Evolutionary conservation across 2,329 filamentous ascomycete species (phyloP).

Genomic region (Grosmannia serpens): DNA sequence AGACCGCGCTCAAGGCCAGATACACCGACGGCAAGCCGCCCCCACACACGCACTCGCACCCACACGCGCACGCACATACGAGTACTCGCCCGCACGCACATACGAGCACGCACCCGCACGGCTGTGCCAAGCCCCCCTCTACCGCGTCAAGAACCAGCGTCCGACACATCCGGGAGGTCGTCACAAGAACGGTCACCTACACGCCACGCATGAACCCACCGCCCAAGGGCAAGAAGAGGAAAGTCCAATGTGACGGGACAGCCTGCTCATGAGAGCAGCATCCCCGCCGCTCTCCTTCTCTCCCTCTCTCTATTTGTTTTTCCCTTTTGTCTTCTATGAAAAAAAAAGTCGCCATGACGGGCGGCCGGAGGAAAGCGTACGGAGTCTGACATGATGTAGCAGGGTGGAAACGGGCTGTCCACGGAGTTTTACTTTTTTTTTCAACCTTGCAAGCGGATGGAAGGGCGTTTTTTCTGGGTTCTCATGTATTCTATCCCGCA

Average conservation of each 20-base stretch:
- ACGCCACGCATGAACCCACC: conserved; percentile 78
- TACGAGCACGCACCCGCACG: conserved; percentile 10
- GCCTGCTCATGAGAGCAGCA: conserved; percentile 1
- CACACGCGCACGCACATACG: conserved; percentile 14
- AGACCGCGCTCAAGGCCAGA: conserved; percentile 54
- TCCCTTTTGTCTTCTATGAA: not conserved
- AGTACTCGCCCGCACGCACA: too few species aligned
- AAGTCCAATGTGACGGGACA: conserved; percentile 32
- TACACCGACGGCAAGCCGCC: conserved; percentile 44
- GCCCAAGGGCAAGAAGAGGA: conserved; percentile 86
- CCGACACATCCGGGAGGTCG: conserved; percentile 72
- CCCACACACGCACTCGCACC: conserved; percentile 5
- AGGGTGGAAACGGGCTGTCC: not conserved
- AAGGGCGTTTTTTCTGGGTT: not conserved
- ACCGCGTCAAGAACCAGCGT: conserved; percentile 39
- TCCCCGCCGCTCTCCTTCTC: not conserved
- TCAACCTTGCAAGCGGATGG: not conserved
- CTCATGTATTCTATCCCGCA: not conserved
- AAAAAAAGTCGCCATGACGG: not conserved
- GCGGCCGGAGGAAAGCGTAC: not conserved
- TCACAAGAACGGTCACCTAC: conserved; percentile 90
- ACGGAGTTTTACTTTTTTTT: not conserved
- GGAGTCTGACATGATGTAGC: not conserved
- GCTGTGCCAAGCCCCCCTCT: conserved; percentile 10
- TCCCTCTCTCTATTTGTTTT: not conserved